These are phyloP conservation scores for Calonectria hawksworthii DNA, from an alignment of 2,329 filamentous ascomycete species.

Conservation along the genomic window DNA sequence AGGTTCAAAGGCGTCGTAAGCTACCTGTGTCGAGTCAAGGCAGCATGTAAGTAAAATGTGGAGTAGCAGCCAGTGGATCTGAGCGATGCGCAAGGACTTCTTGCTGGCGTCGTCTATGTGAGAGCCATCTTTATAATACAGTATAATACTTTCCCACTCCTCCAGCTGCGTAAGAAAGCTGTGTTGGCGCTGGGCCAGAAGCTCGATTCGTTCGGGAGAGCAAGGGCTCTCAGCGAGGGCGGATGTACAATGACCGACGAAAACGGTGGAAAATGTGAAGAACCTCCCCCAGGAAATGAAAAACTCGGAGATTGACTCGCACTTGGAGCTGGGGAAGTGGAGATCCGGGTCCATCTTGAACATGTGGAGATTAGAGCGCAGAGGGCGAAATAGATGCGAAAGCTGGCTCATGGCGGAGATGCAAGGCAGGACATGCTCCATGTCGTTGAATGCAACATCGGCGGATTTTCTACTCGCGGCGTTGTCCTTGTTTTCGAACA, in stretches of 20 bases:
- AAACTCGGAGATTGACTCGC: slow-evolving; percentile 1
- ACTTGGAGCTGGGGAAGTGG: background rate
- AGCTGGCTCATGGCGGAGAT: slow-evolving; percentile 4
- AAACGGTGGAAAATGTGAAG: background rate
- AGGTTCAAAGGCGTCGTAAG: background rate
- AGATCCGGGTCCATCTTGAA: background rate
- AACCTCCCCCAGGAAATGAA: background rate
- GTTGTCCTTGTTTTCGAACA: background rate
- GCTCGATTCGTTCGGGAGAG: background rate
- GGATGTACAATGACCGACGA: background rate
- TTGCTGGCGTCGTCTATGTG: background rate
- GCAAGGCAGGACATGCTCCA: slow-evolving; percentile 2
- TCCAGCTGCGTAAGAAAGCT: background rate
- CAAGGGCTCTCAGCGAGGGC: background rate
- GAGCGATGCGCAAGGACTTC: background rate
- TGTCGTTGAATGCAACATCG: slow-evolving; percentile 3
- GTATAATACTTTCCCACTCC: background rate
- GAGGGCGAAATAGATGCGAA: background rate
- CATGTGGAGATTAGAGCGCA: background rate
- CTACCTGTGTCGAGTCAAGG: background rate
- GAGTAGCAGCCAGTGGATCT: background rate
- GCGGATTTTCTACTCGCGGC: background rate
- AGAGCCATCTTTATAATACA: slow-evolving; percentile 1
- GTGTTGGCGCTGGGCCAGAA: background rate
- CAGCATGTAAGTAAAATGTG: background rate